phyloP scores from a whole-genome alignment of 1,284 basidiomycete genomes.

The Erythrobasidium hasegawianum region DNA sequence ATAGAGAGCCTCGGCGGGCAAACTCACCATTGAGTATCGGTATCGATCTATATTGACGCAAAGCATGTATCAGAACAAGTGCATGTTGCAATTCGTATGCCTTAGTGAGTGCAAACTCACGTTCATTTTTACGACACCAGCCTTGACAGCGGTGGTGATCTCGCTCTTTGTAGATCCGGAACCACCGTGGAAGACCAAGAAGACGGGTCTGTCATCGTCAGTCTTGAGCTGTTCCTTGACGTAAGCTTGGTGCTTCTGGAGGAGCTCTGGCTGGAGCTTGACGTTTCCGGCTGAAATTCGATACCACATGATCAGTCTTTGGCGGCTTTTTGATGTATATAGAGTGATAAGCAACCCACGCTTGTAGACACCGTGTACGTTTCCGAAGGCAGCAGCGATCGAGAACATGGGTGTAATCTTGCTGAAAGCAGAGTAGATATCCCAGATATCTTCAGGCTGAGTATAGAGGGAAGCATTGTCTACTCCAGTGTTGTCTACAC shows the following conservation, averaged over 20 bases:
- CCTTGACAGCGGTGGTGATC: slow-evolving; percentile 82
- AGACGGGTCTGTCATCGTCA: slow-evolving; percentile 64
- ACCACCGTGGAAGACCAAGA: slow-evolving; percentile 99
- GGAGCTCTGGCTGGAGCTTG: slow-evolving; percentile 82
- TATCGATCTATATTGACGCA: slow-evolving; percentile 8
- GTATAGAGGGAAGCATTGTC: slow-evolving; percentile 96
- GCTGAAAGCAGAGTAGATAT: slow-evolving; percentile 79
- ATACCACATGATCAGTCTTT: neutral
- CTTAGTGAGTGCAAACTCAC: slow-evolving; percentile 59
- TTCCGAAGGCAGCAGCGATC: slow-evolving; percentile 94
- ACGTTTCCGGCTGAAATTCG: slow-evolving; percentile 64
- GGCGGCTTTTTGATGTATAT: too few species aligned
- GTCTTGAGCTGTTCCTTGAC: slow-evolving; percentile 68
- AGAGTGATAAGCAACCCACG: slow-evolving; percentile 50
- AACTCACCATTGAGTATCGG: slow-evolving; percentile 36
- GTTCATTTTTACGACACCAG: slow-evolving; percentile 98
- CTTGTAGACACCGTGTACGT: slow-evolving; percentile 95
- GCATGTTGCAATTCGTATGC: neutral
- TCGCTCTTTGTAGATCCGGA: slow-evolving; percentile 96
- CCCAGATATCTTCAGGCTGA: slow-evolving; percentile 93
- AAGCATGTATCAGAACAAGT: neutral
- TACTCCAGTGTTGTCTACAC: slow-evolving; percentile 59
- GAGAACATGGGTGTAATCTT: slow-evolving; percentile 90
- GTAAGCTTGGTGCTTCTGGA: slow-evolving; percentile 85
- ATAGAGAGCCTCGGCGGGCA: too few species aligned